phyloP scores from a whole-genome alignment of 179 eudicot genomes.

The Spergularia azorica region DNA sequence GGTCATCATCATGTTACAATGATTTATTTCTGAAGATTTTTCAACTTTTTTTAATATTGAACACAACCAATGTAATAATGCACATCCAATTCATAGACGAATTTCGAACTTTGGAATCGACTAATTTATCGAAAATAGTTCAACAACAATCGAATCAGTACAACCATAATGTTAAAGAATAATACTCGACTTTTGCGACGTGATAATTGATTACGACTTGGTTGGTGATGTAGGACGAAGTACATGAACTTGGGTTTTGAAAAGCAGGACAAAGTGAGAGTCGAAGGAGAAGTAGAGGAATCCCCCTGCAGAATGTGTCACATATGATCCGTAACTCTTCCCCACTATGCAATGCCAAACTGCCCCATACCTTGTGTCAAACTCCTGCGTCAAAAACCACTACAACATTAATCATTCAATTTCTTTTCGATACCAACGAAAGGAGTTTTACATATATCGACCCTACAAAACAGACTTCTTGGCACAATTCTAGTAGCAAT shows the following conservation, averaged over 20 bases:
- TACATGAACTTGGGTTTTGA: conserved; percentile 22
- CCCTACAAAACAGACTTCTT: no score
- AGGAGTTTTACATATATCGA: no score
- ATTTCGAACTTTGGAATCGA: neutral
- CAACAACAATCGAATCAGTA: neutral
- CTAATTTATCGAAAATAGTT: neutral
- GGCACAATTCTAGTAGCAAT: no score
- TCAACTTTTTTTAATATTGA: neutral
- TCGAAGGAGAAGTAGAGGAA: conserved; percentile 30
- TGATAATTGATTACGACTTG: neutral
- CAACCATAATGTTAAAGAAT: neutral
- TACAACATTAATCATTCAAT: neutral
- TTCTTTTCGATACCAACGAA: neutral
- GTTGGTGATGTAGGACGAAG: neutral
- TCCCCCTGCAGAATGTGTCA: conserved; percentile 22
- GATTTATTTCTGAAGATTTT: neutral
- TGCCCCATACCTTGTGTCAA: conserved; percentile 21
- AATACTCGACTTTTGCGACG: neutral
- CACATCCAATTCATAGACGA: no score
- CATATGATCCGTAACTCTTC: conserved; percentile 27
- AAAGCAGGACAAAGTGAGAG: conserved; percentile 18
- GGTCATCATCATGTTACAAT: neutral
- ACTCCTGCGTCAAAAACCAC: conserved; percentile 12
- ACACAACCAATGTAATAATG: neutral
- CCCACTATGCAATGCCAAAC: conserved; percentile 31